These are phyloP conservation scores for Barnettozyma hawaiiensis DNA, from an alignment of 1,139 yeast genomes.

Conservation along the genomic window DNA sequence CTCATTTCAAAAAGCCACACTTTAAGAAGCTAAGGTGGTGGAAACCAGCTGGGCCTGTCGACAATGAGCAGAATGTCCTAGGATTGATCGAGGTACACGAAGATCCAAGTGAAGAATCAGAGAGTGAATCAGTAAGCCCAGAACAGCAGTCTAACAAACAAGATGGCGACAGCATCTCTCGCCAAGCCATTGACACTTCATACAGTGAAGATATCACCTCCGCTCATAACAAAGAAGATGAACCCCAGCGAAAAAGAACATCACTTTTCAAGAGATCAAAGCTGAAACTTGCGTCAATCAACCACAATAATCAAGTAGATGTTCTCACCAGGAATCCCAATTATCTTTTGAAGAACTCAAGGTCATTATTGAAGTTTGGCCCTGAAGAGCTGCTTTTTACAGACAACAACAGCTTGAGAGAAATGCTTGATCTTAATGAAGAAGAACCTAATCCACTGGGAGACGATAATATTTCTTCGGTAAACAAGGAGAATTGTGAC, in stretches of 20 bases:
- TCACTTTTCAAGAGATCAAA: not conserved
- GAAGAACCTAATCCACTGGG: not conserved
- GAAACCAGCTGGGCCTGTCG: conserved; percentile 2
- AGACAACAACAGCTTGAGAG: not conserved
- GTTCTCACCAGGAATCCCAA: conserved; percentile 3
- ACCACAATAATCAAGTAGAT: not conserved
- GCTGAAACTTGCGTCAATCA: not conserved
- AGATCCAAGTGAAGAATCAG: not conserved
- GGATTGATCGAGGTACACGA: conserved; percentile 3
- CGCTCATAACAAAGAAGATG: not conserved
- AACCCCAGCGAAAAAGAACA: conserved; percentile 2
- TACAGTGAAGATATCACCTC: not conserved
- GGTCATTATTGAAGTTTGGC: conserved; percentile 6
- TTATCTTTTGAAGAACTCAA: conserved; percentile 1
- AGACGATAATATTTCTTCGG: not conserved
- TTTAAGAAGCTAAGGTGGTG: conserved; percentile 7
- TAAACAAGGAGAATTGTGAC: not conserved
- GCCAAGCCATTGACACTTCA: not conserved
- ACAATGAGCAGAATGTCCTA: not conserved
- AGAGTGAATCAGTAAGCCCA: not conserved
- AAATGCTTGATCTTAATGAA: not conserved
- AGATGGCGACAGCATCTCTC: not conserved
- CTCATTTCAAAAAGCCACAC: not conserved
- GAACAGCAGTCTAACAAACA: not conserved
- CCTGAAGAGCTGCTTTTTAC: conserved; percentile 1